These are phyloP conservation scores for Botryotinia calthae DNA, from an alignment of 2,329 filamentous ascomycete species.

Conservation along the genomic window DNA sequence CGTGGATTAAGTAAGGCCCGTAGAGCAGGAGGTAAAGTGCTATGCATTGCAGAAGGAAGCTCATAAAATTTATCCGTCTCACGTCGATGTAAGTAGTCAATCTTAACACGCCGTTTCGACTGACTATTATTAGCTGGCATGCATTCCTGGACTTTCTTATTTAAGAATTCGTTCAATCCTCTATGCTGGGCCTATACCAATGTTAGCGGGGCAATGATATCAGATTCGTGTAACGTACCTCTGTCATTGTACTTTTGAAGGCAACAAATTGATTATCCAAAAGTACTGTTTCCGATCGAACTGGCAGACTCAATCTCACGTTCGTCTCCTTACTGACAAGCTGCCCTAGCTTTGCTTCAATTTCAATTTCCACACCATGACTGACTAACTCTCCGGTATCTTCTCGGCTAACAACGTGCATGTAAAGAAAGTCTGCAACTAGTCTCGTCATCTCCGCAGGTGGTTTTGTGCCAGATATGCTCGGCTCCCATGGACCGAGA, in stretches of 20 bases:
- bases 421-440: conserved; percentile 79
- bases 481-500: conserved; percentile 61
- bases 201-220: conserved; percentile 23
- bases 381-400: conserved; percentile 62
- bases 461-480: conserved; percentile 68
- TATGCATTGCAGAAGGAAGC: conserved; percentile 58
- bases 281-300: conserved; percentile 70
- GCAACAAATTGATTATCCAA: conserved; percentile 57
- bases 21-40: conserved; percentile 63
- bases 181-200: conserved; percentile 69
- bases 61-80: conserved; percentile 85
- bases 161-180: conserved; percentile 80
- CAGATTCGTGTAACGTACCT: conserved; percentile 54
- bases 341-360: conserved; percentile 89
- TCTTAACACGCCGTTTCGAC: conserved; percentile 51
- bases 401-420: conserved; percentile 65
- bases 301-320: conserved; percentile 63
- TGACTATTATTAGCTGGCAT: conserved; percentile 49
- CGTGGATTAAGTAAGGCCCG: conserved; percentile 57
- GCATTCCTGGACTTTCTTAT: conserved; percentile 61
- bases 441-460: conserved; percentile 71
- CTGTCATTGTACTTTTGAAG: conserved; percentile 88
- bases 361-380: conserved; percentile 74
- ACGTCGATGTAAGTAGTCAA: conserved; percentile 78
- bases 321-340: conserved; percentile 72